Conservation (phyloP, 495 filamentous ascomycete species). For the Sordaria brevicollis region DNA sequence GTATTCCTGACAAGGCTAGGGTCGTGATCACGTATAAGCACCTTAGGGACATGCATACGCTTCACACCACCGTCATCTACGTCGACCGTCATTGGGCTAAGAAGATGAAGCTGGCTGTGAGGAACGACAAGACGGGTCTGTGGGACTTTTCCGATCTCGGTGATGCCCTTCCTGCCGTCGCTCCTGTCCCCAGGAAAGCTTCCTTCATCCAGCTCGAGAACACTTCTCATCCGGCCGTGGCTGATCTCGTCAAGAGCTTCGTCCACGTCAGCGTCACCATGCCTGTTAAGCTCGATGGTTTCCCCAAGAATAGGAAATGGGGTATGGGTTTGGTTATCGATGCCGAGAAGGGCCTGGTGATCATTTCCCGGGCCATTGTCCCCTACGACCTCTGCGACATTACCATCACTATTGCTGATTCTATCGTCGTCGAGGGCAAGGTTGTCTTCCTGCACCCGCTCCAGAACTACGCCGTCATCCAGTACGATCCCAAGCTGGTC, state of each 20-base stretch:
- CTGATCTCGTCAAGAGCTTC: conserved; percentile 87
- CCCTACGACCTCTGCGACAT: conserved; percentile 97
- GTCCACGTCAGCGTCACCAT: conserved; percentile 85
- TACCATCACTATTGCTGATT: conserved; percentile 87
- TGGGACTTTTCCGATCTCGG: conserved; percentile 91
- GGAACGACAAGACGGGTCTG: conserved; percentile 81
- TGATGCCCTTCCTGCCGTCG: conserved; percentile 62
- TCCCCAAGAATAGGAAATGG: conserved; percentile 82
- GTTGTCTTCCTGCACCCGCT: conserved; percentile 96
- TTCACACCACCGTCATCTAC: conserved; percentile 83
- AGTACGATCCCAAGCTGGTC: conserved; percentile 89
- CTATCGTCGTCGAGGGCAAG: conserved; percentile 85
- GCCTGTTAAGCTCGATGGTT: conserved; percentile 93
- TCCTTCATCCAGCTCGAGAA: conserved; percentile 87
- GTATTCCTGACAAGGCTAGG: conserved; percentile 77
- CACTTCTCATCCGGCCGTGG: conserved; percentile 78
- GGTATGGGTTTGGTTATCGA: conserved; percentile 94
- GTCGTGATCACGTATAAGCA: conserved; percentile 95
- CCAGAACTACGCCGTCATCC: conserved; percentile 91
- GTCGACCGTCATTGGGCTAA: conserved; percentile 92
- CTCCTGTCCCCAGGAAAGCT: conserved; percentile 63
- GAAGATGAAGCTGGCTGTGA: conserved; percentile 86
- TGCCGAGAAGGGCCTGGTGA: conserved; percentile 86
- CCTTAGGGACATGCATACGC: conserved; percentile 85
- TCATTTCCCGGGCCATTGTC: conserved; percentile 86